Conservation (phyloP, 169 alveolate species). For the Amoebophrya sp. region DNA sequence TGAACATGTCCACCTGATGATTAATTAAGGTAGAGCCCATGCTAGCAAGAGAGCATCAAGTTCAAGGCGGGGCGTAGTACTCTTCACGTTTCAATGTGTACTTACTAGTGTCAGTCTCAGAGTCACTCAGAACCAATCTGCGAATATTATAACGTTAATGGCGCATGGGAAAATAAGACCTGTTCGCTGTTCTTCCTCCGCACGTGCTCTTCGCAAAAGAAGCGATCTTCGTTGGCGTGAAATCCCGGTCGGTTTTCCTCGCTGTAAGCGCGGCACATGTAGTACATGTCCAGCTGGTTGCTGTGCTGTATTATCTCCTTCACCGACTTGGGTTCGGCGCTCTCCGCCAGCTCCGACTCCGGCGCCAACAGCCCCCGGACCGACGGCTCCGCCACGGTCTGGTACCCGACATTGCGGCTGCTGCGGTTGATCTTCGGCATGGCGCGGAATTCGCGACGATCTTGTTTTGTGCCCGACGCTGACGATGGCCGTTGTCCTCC, state of each 20-base stretch:
- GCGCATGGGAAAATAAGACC: too few relatives aligned
- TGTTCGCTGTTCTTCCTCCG: not conserved
- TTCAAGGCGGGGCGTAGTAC: too few relatives aligned
- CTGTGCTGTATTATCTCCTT: not conserved
- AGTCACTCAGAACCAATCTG: too few relatives aligned
- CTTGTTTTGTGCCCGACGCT: too few relatives aligned
- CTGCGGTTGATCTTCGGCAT: not conserved
- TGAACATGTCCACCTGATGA: not conserved
- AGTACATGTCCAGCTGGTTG: not conserved
- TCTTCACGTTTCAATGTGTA: too few relatives aligned
- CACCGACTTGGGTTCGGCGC: not conserved
- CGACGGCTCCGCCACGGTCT: not conserved
- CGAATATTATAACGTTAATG: too few relatives aligned
- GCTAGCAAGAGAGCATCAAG: too few relatives aligned
- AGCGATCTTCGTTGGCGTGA: not conserved
- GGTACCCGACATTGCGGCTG: not conserved
- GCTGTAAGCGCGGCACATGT: not conserved
- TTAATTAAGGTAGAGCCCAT: too few relatives aligned
- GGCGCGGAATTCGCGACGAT: too few relatives aligned
- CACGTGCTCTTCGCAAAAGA: not conserved
- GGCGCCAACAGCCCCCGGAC: not conserved
- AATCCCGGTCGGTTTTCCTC: not conserved
- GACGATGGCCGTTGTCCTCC: too few relatives aligned
- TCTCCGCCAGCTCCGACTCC: not conserved
- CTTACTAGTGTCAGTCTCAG: too few relatives aligned